phyloP scores from a whole-genome alignment of 1,284 basidiomycete species.

The Moniliella sp. region DNA sequence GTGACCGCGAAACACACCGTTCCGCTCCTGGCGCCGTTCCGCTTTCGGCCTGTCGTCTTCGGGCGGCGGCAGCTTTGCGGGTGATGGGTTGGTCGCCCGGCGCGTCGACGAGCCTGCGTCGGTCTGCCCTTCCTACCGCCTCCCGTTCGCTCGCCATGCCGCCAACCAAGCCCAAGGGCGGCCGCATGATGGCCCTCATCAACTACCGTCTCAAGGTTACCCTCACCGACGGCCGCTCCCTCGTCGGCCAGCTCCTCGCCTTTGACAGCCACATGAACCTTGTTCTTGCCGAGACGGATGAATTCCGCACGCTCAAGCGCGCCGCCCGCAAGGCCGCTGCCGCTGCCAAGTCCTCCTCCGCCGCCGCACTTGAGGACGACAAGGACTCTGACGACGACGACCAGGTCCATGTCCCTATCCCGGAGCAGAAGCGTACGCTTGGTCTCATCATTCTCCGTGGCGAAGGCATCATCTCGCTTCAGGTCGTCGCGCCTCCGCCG shows the following conservation, averaged over 20 bases:
- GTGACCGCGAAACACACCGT: too few relatives aligned
- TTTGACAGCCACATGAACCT: constrained; percentile 99
- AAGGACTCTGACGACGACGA: constrained; percentile 20
- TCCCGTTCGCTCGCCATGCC: too few relatives aligned
- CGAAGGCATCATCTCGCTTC: constrained; percentile 82
- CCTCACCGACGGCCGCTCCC: constrained; percentile 83
- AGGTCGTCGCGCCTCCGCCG: constrained; percentile 86
- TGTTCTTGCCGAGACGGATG: constrained; percentile 62
- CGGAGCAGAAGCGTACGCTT: constrained; percentile 85
- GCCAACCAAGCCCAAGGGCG: constrained; percentile 6
- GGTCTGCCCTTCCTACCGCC: too few relatives aligned
- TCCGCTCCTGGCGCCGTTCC: too few relatives aligned
- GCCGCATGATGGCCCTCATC: constrained; percentile 84
- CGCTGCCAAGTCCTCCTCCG: constrained; percentile 4
- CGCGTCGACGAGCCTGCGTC: too few relatives aligned
- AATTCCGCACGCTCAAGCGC: constrained; percentile 26
- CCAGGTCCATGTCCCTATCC: constrained; percentile 44
- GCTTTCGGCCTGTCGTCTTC: too few relatives aligned
- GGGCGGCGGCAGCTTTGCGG: too few relatives aligned
- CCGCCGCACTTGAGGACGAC: constrained; percentile 7
- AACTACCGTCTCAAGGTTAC: constrained; percentile 94
- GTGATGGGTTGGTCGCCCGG: too few relatives aligned
- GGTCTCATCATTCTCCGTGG: constrained; percentile 88
- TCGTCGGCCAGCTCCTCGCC: constrained; percentile 94
- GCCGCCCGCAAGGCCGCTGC: constrained; percentile 9